These are phyloP conservation scores for Nepenthes gracilis DNA, from an alignment of 148 eudicot genomes.

Conservation along the genomic window DNA sequence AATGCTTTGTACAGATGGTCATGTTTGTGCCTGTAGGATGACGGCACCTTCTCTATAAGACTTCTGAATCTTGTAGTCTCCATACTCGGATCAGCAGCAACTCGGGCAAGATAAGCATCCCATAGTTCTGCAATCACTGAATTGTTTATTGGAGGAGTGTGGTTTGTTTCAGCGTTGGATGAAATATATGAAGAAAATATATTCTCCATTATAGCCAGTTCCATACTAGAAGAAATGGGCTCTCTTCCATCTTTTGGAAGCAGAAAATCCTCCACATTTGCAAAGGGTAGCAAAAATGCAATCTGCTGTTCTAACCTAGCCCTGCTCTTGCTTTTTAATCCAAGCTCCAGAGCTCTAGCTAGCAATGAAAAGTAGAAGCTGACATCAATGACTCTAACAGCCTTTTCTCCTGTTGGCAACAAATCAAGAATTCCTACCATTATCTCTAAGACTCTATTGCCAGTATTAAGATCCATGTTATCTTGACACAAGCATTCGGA, in stretches of 20 bases:
- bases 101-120: conserved; percentile 53
- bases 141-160: conserved; percentile 21
- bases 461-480: background rate
- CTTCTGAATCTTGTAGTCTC: conserved; percentile 33
- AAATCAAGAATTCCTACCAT: conserved; percentile 52
- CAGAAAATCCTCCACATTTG: conserved; percentile 66
- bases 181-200: conserved; percentile 45
- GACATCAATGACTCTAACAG: conserved; percentile 46
- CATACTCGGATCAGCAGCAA: conserved; percentile 43
- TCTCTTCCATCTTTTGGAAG: conserved; percentile 14
- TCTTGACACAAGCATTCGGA: conserved; percentile 33
- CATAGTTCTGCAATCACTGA: conserved; percentile 63
- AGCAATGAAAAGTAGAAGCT: conserved; percentile 77
- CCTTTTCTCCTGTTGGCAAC: conserved; percentile 42
- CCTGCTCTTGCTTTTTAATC: conserved; percentile 18
- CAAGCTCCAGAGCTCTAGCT: conserved; percentile 42
- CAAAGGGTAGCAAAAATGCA: conserved; percentile 43
- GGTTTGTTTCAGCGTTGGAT: conserved; percentile 22
- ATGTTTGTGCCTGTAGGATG: conserved; percentile 53
- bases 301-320: conserved; percentile 46
- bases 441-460: conserved; percentile 8
- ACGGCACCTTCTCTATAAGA: conserved; percentile 61
- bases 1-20: conserved; percentile 73
- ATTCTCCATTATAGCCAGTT: conserved; percentile 44
- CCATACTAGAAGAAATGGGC: conserved; percentile 24